Base-by-base conservation (phyloP, 805 yeast genomes). In the Ogataea philodendri region DNA sequence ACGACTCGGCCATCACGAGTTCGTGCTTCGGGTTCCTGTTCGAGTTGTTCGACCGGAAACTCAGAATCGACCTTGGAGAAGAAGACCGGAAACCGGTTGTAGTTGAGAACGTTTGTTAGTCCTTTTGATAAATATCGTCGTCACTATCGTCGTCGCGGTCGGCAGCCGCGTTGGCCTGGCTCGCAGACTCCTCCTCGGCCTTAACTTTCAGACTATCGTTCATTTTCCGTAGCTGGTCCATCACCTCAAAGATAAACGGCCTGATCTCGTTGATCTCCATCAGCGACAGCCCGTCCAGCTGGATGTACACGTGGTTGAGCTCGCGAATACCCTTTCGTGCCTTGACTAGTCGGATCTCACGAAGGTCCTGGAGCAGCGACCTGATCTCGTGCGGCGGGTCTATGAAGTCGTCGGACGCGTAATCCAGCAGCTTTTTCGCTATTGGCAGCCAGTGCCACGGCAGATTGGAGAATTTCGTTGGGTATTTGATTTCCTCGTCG, bases 371-470 rank as follows among this genome's bases (percentile, higher is more conserved):
- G 3, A 90, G 64, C 10, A 78, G 57, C 3, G 84, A 73, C 31
- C 93, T 65, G 16, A 90, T 60, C 39, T 73, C 80, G 50, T 84
- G 84, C 0, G 84, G 71, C 1, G 87, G 81, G 42, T 83, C 90
- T 9, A 67, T 63, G 35, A 88, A 65, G 57, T 93, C 97, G 48
- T 89, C 95, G 0, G 81, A 49, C 2, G 96, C 95, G 33, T 52
- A 49, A 9, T 72, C 67, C 5, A 90, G 67, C 30, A 90, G 62
- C 9, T 82, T 69, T 47, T 82, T 84, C 4, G 90, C 74, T 1
- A 83, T 54, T 32, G 90, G 95, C 15, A 88, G 65, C 98, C 98
- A 93, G 55, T 81, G 76, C 78, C 82, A 81, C 0, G 97, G 97
- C 32, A 90, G 60, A 6, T 67, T 62, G 37, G 86, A 73, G 54